phyloP scores from a whole-genome alignment of 1,284 basidiomycete genomes.

The Ustilago nuda region DNA sequence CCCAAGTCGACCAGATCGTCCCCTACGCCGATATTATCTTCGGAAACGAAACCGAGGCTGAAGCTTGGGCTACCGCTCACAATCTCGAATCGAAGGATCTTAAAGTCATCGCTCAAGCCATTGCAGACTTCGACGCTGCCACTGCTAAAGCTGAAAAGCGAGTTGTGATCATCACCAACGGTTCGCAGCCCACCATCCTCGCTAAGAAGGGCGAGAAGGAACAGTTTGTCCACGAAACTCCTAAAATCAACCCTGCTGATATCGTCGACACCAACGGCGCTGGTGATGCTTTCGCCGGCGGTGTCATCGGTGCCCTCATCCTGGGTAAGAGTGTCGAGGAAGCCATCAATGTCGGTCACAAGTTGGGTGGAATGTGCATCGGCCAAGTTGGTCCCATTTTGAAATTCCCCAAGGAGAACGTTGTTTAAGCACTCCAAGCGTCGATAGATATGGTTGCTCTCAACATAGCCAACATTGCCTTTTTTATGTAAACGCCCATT shows the following conservation, averaged over 20 bases:
- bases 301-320: slow-evolving; percentile 88
- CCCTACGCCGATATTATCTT: slow-evolving; percentile 67
- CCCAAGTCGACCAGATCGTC: slow-evolving; percentile 68
- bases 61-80: slow-evolving; percentile 80
- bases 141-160: slow-evolving; percentile 74
- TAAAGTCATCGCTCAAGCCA: slow-evolving; percentile 62
- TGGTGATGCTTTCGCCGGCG: slow-evolving; percentile 99
- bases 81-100: slow-evolving; percentile 63
- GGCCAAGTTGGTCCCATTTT: slow-evolving; percentile 76
- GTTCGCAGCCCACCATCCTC: slow-evolving; percentile 82
- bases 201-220: slow-evolving; percentile 76
- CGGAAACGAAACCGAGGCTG: slow-evolving; percentile 94
- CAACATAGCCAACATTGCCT: slow-evolving; percentile 37
- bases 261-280: slow-evolving; percentile 98
- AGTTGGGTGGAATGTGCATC: slow-evolving; percentile 87
- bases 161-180: slow-evolving; percentile 91
- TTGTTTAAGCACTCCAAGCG: slow-evolving; percentile 45
- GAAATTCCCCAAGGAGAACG: slow-evolving; percentile 66
- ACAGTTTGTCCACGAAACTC: slow-evolving; percentile 72
- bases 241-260: slow-evolving; percentile 70
- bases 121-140: slow-evolving; percentile 58
- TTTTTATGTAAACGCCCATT: neutral
- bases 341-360: slow-evolving; percentile 87
- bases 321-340: slow-evolving; percentile 83
- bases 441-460: slow-evolving; percentile 9